A percentile compares a stretch with the other conserved stretches of the same genome.
Conservation (phyloP, 805 yeast genomes). For the Saccharomycopsis olivae region DNA sequence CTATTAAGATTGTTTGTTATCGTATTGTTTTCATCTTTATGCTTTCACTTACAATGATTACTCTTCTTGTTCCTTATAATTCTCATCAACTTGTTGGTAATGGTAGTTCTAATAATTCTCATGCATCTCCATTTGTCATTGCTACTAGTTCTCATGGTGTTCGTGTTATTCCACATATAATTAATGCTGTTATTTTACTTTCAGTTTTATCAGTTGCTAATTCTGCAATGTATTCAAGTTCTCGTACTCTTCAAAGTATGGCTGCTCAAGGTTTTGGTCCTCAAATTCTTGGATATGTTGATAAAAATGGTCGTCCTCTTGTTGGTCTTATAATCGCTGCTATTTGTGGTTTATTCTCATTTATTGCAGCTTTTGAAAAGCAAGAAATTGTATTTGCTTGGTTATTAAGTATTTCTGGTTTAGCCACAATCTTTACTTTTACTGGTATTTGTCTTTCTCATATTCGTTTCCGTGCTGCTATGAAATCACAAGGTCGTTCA, state of each 20-base stretch:
- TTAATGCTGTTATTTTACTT: constrained; percentile 53
- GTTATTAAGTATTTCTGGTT: constrained; percentile 53
- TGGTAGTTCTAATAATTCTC: constrained; percentile 30
- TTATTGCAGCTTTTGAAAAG: constrained; percentile 51
- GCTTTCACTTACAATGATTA: constrained; percentile 35
- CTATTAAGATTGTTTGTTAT: constrained; percentile 46
- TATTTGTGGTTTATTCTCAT: constrained; percentile 49
- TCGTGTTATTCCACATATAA: constrained; percentile 47
- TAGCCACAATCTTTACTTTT: constrained; percentile 58
- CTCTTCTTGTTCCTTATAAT: constrained; percentile 45
- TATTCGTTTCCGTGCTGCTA: constrained; percentile 49
- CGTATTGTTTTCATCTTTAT: constrained; percentile 42
- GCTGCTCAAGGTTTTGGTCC: constrained; percentile 56
- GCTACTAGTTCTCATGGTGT: constrained; percentile 47
- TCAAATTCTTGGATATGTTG: constrained; percentile 38
- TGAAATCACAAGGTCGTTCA: constrained; percentile 43
- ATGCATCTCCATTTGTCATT: constrained; percentile 60
- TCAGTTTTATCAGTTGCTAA: constrained; percentile 51
- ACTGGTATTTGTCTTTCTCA: constrained; percentile 45
- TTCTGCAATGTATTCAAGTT: constrained; percentile 41
- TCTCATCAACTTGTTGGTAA: constrained; percentile 34
- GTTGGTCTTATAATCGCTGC: constrained; percentile 44
- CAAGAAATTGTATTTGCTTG: constrained; percentile 51
- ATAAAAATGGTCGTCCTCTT: constrained; percentile 50
- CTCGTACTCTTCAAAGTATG: constrained; percentile 43